Evolutionary conservation across 2,329 filamentous ascomycete genomes (phyloP), one percentile per base, ranked within the genome.

Genomic region (Colletotrichum abscissum): DNA sequence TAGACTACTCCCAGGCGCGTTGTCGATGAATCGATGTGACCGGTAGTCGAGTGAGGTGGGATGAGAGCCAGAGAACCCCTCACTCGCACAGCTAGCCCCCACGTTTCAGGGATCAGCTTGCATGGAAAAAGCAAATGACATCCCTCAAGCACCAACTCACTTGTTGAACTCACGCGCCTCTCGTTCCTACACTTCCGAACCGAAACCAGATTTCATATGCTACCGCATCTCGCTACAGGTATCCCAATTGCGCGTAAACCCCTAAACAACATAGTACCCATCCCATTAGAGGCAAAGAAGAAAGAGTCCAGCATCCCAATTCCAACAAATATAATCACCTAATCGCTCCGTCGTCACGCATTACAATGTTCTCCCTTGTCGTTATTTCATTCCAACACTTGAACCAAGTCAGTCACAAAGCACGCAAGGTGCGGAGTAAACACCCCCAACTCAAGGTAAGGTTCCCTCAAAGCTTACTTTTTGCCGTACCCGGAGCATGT

Each of bases 401-500:
- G 4, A 19, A n/a, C 38, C 30, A 33, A 24, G 52, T 65, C 54
- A 65, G 63, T 52, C 30, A 42, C 24, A 56, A 16, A 5, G 9
- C 22, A 42, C 24, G 14, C 14, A 24, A 11, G n/a, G 7, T 28
- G 16, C 11, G 49, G 26, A 56, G 33, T 22, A 38, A 22, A 7
- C 33, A 5, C 38, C 38, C 38, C 38, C 38, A 42, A 42, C 16
- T 7, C 11, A 35, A 35, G 33, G 33, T 35, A 55, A 22, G n/a
- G 52, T 26, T 12, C 16, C 16, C 33, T 35, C 22, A 24, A 26
- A 42, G 68, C 66, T 33, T 60, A 72, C 69, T 66, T 73, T 56
- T 70, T 73, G 46, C 71, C 71, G 56, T 73, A 73, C 35, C 71
- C 71, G 49, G 67, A 73, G 49, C 55, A 73, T 19, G 71, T 65